A percentile compares a stretch with the other conserved stretches of the same genome.
These are phyloP conservation scores for Catharanthus roseus DNA, from an alignment of 257 asterid species.

Conservation along the genomic window DNA sequence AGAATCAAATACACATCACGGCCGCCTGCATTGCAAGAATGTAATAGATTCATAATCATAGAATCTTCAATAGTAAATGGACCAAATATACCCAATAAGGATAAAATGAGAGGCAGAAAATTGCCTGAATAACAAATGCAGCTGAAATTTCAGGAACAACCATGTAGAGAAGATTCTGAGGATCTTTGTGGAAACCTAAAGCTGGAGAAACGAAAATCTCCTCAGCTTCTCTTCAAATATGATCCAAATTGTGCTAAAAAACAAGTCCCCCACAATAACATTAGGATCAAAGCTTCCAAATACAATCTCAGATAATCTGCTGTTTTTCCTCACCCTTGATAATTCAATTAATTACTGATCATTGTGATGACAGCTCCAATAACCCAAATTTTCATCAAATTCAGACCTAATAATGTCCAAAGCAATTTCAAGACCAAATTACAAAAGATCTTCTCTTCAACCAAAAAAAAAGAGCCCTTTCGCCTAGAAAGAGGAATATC, in stretches of 20 bases:
- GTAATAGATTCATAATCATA: neutral
- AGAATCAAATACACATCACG: neutral
- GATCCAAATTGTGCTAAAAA: constrained; percentile 5
- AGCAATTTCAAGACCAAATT: neutral
- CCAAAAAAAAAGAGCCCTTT: neutral
- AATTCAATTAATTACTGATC: constrained; percentile 4
- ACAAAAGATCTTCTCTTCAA: neutral
- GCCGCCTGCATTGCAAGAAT: neutral
- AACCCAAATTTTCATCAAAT: constrained; percentile 4
- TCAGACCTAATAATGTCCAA: neutral
- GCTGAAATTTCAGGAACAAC: constrained; percentile 16
- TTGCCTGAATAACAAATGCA: constrained; percentile 32
- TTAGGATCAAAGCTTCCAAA: constrained; percentile 8
- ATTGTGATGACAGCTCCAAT: constrained; percentile 12
- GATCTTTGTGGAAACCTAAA: constrained; percentile 22
- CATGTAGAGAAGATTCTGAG: constrained; percentile 45
- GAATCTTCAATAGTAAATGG: neutral
- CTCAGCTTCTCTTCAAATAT: constrained; percentile 27
- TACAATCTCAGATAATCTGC: constrained; percentile 10
- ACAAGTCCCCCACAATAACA: constrained; percentile 1
- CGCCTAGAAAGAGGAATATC: neutral
- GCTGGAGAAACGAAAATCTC: constrained; percentile 30
- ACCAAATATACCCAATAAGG: neutral
- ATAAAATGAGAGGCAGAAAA: constrained; percentile 10
- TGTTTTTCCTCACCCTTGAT: neutral